Evolutionary conservation across 805 yeast genomes (phyloP), one percentile per base, ranked within the genome.

Genomic region (Scheffersomyces coipomensis): DNA sequence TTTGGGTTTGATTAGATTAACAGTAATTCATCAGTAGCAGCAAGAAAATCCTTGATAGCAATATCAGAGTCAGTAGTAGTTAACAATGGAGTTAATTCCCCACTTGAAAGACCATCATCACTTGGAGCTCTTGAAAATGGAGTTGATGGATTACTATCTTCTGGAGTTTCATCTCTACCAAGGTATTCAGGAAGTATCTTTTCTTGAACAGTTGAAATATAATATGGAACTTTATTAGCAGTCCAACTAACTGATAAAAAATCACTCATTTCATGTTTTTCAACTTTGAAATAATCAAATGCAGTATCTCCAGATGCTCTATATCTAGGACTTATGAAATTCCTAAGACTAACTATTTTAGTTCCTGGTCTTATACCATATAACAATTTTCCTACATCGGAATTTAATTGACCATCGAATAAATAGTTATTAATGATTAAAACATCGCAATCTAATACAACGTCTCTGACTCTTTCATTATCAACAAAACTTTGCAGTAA

Each of bases 231-330:
- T 39, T 88, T 88, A 34, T 85, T 88, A 5, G 83, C 81, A 0
- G 96, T 88, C 97, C 97, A 89, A 34, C 95, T 85, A 7, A 90
- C 97, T 31, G 89, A 78, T 39, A 81, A 79, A 38, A 77, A 75
- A 13, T 77, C 81, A 47, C 88, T 83, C 53, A 76, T 75, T 45
- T 68, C 79, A 38, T 60, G 69, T 48, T 76, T 78, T 39, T 78
- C 78, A 4, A 87, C 88, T 30, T 66, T 66, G 40, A 88, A 67
- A 50, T 81, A 71, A 53, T 83, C 88, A 45, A 88, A 64, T 11
- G 87, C 74, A 23, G 79, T 75, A 29, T 68, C 76, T 41, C 70
- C 68, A n/a, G 77, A 66, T 17, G 86, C 78, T 29, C 78, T 75
- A 52, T 84, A 83, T 13, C 93, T 81, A 2, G 83, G 83, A 2